These are phyloP conservation scores for Thozetella sp. DNA, from an alignment of 495 filamentous ascomycete species.

Conservation along the genomic window DNA sequence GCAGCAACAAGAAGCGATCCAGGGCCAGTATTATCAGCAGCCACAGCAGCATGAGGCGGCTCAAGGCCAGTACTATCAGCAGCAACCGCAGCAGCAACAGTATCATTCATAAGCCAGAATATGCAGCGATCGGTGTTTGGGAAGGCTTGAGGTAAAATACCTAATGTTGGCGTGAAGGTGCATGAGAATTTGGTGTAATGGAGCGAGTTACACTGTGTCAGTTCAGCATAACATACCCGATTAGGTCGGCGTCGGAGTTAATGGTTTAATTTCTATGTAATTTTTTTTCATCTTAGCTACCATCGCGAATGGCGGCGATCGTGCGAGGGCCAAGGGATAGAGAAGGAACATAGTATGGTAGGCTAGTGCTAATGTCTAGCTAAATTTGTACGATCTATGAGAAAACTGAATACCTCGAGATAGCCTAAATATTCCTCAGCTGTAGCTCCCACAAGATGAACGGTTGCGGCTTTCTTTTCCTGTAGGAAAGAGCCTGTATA, in stretches of 20 bases:
- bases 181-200: background rate
- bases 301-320: no score
- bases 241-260: background rate
- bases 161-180: background rate
- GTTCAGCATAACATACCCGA: slow-evolving; percentile 2
- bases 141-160: background rate
- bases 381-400: background rate
- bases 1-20: background rate
- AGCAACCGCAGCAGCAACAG: background rate
- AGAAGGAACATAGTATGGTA: no score
- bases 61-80: background rate
- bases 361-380: background rate
- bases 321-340: no score
- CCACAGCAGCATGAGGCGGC: background rate
- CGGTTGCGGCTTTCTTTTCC: no score
- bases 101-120: no score
- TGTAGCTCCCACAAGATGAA: no score
- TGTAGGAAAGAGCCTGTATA: no score
- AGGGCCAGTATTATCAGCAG: background rate
- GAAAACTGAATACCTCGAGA: background rate
- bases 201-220: background rate
- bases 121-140: no score
- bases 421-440: no score
- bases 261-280: background rate
- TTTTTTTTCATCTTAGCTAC: background rate